phyloP scores from a whole-genome alignment of 306 rosid species.

The Datisca glomerata region DNA sequence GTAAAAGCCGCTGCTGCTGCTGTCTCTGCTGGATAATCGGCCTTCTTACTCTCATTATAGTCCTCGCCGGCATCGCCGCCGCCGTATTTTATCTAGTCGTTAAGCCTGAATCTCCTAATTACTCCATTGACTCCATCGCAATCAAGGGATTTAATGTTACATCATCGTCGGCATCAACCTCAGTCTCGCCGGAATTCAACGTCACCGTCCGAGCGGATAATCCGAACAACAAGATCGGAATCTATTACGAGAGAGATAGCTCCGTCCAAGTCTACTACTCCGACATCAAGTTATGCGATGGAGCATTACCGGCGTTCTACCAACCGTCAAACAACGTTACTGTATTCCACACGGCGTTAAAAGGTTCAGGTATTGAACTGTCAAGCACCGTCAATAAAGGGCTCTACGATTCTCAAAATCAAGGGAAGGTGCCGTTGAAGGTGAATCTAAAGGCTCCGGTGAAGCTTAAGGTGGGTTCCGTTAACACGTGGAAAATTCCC shows the following conservation, averaged over 20 bases:
- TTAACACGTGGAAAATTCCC: conserved; percentile 52
- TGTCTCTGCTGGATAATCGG: neutral
- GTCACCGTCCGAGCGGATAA: conserved; percentile 33
- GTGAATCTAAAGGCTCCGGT: conserved; percentile 41
- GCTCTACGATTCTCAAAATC: conserved; percentile 19
- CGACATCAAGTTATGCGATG: conserved; percentile 30
- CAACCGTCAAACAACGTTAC: conserved; percentile 61
- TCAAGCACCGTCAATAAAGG: conserved; percentile 12
- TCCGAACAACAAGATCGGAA: conserved; percentile 56
- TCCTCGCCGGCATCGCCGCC: neutral
- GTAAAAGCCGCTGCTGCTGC: neutral
- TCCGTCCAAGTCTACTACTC: conserved; percentile 27
- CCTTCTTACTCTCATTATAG: neutral
- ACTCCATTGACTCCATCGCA: neutral
- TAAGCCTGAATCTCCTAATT: neutral
- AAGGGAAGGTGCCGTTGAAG: conserved; percentile 32
- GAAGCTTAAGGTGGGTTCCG: conserved; percentile 39
- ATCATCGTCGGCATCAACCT: neutral
- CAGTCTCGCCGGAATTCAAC: neutral
- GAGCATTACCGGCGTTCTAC: conserved; percentile 45
- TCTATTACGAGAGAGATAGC: conserved; percentile 43
- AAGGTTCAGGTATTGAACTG: conserved; percentile 27
- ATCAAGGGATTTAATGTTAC: neutral
- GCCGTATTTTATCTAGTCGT: neutral
- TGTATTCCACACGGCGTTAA: conserved; percentile 30